These are phyloP conservation scores for Vitis cinerea DNA, from an alignment of 164 flowering plant species.

Conservation along the genomic window DNA sequence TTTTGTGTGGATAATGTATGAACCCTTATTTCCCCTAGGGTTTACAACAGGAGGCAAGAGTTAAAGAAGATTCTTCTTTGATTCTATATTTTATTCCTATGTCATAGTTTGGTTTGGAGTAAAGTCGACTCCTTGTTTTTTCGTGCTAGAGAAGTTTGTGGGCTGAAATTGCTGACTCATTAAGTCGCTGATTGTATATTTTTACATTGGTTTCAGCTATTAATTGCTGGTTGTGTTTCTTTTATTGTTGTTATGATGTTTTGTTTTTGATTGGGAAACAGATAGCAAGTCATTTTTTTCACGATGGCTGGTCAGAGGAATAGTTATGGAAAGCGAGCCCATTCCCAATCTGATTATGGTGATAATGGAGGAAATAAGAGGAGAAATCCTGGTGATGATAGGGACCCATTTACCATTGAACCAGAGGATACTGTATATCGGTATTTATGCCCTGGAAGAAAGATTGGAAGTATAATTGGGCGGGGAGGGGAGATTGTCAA, in stretches of 20 bases:
- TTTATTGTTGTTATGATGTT: too few species aligned
- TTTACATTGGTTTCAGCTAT: background rate
- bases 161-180: too few species aligned
- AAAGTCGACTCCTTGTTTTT: background rate
- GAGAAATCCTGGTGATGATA: slow-evolving; percentile 43
- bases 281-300: background rate
- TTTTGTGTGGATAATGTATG: too few species aligned
- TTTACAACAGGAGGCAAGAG: too few species aligned
- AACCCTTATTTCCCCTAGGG: too few species aligned
- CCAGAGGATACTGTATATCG: slow-evolving; percentile 90
- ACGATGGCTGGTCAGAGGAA: slow-evolving; percentile 40
- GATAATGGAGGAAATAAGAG: slow-evolving; percentile 38
- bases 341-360: slow-evolving; percentile 36
- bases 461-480: slow-evolving; percentile 95
- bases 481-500: slow-evolving; percentile 96
- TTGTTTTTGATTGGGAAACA: slow-evolving; percentile 3
- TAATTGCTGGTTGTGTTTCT: background rate
- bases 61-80: too few species aligned
- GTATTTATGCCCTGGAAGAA: slow-evolving; percentile 77
- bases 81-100: too few species aligned
- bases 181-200: too few species aligned
- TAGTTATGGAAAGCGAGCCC: slow-evolving; percentile 44
- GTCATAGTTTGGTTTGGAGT: too few species aligned
- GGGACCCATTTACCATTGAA: slow-evolving; percentile 44
- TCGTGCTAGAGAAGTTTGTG: background rate